Percentiles rank a stretch among this genome's conserved stretches.
phyloP scores from a whole-genome alignment of 371 early-diverging fungal genomes.

The Nematocida ironsii region DNA sequence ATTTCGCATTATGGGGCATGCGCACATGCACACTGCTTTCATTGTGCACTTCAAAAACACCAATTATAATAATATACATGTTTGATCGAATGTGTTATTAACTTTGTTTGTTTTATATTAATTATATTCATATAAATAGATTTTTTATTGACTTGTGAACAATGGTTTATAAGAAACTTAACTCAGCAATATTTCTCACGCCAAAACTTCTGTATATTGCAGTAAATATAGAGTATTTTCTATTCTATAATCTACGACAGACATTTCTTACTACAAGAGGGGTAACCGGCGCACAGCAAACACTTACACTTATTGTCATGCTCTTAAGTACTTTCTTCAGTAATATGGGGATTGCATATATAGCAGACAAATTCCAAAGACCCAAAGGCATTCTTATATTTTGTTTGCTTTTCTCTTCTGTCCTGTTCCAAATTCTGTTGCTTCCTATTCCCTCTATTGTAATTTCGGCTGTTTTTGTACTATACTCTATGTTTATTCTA shows the following conservation, averaged over 20 bases:
- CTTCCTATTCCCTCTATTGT: conserved; percentile 59
- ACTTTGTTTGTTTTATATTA: not conserved
- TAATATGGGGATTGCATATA: conserved; percentile 66
- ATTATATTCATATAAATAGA: conserved; percentile 19
- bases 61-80: not conserved
- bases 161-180: conserved; percentile 54
- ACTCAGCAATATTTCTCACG: conserved; percentile 55
- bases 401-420: conserved; percentile 50
- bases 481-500: conserved; percentile 62
- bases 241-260: conserved; percentile 67
- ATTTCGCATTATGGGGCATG: no score
- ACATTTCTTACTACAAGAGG: conserved; percentile 62
- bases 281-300: conserved; percentile 38
- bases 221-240: conserved; percentile 67
- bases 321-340: conserved; percentile 68
- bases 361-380: conserved; percentile 66
- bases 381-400: conserved; percentile 62
- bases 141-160: conserved; percentile 34
- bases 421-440: conserved; percentile 67
- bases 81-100: not conserved
- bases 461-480: conserved; percentile 61
- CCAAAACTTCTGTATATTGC: conserved; percentile 69
- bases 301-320: conserved; percentile 35
- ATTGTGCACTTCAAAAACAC: no score
- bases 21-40: no score